A percentile compares a stretch with the other conserved stretches of the same genome.
phyloP scores from a whole-genome alignment of 306 rosid genomes.

The Oemleria cerasiformis region DNA sequence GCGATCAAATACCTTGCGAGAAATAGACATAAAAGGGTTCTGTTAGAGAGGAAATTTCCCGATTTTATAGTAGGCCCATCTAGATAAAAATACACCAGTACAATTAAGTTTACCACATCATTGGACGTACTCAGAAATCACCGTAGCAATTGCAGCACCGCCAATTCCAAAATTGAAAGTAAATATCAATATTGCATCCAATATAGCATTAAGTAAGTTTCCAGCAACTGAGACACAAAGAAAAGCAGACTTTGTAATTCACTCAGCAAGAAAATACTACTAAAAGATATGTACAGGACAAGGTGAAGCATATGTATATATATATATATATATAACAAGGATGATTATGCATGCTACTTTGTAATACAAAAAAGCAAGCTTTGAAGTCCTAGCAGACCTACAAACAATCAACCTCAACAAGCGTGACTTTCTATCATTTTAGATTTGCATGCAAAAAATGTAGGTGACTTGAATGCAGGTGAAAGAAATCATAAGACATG shows the following conservation, averaged over 20 bases:
- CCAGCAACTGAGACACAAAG: constrained; percentile 58
- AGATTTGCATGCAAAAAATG: no score
- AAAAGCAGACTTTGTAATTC: constrained; percentile 25
- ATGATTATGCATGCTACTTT: no score
- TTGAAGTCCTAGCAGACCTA: no score
- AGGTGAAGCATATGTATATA: background rate
- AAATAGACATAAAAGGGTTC: constrained; percentile 17
- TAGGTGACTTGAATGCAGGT: no score
- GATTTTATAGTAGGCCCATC: constrained; percentile 30
- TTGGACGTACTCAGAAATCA: constrained; percentile 94
- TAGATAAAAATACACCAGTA: constrained; percentile 29
- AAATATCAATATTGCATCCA: constrained; percentile 75
- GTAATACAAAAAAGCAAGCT: no score
- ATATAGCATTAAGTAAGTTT: constrained; percentile 64
- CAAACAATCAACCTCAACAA: no score
- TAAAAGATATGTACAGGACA: background rate
- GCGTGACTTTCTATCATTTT: no score
- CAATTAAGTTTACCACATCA: constrained; percentile 76
- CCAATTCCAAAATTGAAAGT: constrained; percentile 60
- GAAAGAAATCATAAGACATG: no score
- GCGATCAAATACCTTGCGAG: constrained; percentile 74
- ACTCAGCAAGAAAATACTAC: constrained; percentile 8
- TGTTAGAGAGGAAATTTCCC: constrained; percentile 26
- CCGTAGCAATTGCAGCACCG: constrained; percentile 85
- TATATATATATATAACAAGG: no score